These are phyloP conservation scores for Diaporthe destruens DNA, from an alignment of 2,329 filamentous ascomycete genomes.

Conservation along the genomic window DNA sequence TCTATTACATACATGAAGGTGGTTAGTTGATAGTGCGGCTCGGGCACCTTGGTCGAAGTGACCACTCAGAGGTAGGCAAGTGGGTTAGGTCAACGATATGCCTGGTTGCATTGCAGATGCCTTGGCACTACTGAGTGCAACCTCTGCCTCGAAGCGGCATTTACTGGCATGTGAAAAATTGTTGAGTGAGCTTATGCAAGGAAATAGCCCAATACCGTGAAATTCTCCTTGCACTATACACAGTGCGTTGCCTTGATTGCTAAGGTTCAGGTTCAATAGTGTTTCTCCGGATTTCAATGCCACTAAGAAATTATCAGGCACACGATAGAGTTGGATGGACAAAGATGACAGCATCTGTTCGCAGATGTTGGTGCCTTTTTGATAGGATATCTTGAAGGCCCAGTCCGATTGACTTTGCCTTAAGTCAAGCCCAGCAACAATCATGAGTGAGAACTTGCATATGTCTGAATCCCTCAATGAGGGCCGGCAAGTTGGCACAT, in stretches of 20 bases:
- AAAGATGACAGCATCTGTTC: neutral
- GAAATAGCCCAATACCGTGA: neutral
- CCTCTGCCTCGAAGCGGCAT: neutral
- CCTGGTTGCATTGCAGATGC: constrained; percentile 22
- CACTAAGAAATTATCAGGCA: neutral
- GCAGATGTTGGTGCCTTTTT: too few relatives aligned
- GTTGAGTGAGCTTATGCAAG: neutral
- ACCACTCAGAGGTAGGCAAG: neutral
- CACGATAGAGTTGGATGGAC: neutral
- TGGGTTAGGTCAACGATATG: neutral
- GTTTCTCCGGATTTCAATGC: neutral
- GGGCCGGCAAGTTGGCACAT: neutral
- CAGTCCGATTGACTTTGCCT: neutral
- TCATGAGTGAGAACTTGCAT: neutral
- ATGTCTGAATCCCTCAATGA: neutral
- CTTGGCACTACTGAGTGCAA: neutral
- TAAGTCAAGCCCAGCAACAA: too few relatives aligned
- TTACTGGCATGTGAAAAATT: constrained; percentile 6
- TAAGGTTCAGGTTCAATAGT: neutral
- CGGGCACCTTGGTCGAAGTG: neutral
- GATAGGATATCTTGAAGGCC: neutral
- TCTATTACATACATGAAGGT: too few relatives aligned
- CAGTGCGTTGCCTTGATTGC: neutral
- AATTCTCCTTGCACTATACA: neutral
- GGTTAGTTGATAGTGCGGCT: constrained; percentile 13